Evolutionary conservation across 2,329 filamentous ascomycete genomes (phyloP).

Genomic region (Leptodontidium sp.): DNA sequence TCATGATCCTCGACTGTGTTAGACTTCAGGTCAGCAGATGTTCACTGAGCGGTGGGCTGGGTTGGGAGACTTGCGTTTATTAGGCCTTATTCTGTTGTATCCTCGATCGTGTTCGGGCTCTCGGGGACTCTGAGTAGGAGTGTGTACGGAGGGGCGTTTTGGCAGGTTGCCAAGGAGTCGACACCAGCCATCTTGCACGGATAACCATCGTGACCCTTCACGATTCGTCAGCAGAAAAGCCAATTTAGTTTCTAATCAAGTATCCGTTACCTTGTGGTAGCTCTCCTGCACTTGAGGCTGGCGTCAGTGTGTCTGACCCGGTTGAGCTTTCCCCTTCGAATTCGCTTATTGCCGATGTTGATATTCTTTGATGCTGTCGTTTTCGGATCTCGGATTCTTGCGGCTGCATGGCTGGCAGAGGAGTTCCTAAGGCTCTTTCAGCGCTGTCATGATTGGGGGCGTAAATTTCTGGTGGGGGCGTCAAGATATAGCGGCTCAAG

Average conservation of each 20-base stretch:
- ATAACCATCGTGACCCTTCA: neutral
- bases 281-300: neutral
- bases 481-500: neutral
- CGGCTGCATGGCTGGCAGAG: conserved; percentile 5
- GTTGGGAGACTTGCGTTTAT: conserved; percentile 3
- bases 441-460: conserved; percentile 19
- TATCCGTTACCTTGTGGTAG: neutral
- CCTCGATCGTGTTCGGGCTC: conserved; percentile 10
- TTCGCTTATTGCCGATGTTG: neutral
- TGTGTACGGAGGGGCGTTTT: neutral
- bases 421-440: conserved; percentile 18
- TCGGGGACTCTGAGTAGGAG: neutral
- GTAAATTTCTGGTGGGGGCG: conserved; percentile 12
- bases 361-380: conserved; percentile 11
- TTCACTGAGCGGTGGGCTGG: too few relatives aligned
- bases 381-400: conserved; percentile 9
- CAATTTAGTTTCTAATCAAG: neutral
- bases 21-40: neutral
- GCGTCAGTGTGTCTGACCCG: neutral
- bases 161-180: conserved; percentile 3
- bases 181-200: neutral
- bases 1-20: conserved; percentile 26
- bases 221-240: neutral
- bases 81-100: conserved; percentile 16
- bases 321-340: neutral